Percentiles rank a stretch among this genome's conserved stretches.
Conservation (phyloP, 164 flowering plant genomes). For the Tetrastigma voinierianum region DNA sequence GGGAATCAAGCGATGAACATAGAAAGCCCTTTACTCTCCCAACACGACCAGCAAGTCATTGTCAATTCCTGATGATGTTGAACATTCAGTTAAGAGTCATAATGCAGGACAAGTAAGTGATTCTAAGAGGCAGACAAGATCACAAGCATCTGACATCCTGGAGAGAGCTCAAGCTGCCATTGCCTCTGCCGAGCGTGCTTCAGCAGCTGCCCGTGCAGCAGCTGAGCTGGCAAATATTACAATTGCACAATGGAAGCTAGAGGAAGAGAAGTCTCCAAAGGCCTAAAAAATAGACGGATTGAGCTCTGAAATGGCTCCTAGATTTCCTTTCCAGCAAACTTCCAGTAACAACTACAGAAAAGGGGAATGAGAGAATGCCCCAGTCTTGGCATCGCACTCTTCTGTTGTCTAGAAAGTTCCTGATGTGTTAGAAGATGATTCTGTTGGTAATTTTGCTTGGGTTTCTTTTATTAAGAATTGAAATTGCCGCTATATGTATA, state of each 20-base stretch:
- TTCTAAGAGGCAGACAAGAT: constrained; percentile 26
- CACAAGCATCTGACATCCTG: constrained; percentile 56
- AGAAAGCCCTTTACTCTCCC: constrained; percentile 21
- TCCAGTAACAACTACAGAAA: too few species aligned
- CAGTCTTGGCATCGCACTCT: too few species aligned
- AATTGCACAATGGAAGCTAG: constrained; percentile 25
- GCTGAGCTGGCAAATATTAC: constrained; percentile 61
- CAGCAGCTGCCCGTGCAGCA: constrained; percentile 87
- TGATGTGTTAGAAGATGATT: too few species aligned
- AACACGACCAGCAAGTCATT: constrained; percentile 13
- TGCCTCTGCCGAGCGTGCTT: constrained; percentile 84
- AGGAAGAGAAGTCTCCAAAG: constrained; percentile 18
- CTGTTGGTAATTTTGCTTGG: too few species aligned
- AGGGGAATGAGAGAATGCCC: too few species aligned
- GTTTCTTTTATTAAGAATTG: too few species aligned
- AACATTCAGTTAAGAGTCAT: constrained; percentile 18
- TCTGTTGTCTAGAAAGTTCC: too few species aligned
- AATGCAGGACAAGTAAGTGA: constrained; percentile 17
- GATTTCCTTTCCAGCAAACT: background rate
- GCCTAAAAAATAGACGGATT: background rate
- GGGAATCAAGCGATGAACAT: too few species aligned
- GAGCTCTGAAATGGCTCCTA: background rate
- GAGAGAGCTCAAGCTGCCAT: constrained; percentile 84
- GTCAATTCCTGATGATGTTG: constrained; percentile 18
- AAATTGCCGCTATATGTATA: too few species aligned